These are phyloP conservation scores for Smittium mucronatum DNA, from an alignment of 371 early-diverging fungal species.

Conservation along the genomic window DNA sequence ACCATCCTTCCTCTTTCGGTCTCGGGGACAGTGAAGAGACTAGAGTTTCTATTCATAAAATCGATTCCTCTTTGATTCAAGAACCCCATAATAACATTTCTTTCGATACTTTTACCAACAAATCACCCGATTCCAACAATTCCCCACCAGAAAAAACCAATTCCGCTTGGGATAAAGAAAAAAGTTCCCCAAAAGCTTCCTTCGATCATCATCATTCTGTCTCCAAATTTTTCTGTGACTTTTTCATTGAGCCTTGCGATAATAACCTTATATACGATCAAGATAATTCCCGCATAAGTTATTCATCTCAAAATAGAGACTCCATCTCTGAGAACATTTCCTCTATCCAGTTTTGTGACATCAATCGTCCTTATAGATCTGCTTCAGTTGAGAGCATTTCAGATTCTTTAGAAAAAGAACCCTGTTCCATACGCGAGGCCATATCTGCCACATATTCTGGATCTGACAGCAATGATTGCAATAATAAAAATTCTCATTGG, in stretches of 20 bases:
- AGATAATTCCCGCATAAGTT: background rate
- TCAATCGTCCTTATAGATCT: slow-evolving; percentile 11
- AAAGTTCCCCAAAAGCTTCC: background rate
- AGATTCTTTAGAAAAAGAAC: background rate
- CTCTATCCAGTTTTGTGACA: slow-evolving; percentile 8
- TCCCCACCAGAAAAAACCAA: background rate
- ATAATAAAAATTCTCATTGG: background rate
- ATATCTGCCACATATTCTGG: background rate
- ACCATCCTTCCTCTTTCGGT: slow-evolving; percentile 28
- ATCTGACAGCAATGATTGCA: background rate
- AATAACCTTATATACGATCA: background rate
- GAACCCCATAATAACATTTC: background rate
- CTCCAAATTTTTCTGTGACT: background rate
- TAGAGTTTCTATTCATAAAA: slow-evolving; percentile 14
- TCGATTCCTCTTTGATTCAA: background rate
- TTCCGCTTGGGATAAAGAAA: background rate
- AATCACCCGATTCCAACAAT: background rate
- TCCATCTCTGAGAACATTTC: background rate
- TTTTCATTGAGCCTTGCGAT: background rate
- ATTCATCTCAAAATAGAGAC: slow-evolving; percentile 15
- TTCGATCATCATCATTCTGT: background rate
- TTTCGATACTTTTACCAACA: background rate
- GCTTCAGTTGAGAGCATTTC: slow-evolving; percentile 5
- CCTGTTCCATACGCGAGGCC: background rate
- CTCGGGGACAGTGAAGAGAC: slow-evolving; percentile 24